These are phyloP conservation scores for Sanghuangporus baumii DNA, from an alignment of 1,284 basidiomycete species.

Conservation along the genomic window DNA sequence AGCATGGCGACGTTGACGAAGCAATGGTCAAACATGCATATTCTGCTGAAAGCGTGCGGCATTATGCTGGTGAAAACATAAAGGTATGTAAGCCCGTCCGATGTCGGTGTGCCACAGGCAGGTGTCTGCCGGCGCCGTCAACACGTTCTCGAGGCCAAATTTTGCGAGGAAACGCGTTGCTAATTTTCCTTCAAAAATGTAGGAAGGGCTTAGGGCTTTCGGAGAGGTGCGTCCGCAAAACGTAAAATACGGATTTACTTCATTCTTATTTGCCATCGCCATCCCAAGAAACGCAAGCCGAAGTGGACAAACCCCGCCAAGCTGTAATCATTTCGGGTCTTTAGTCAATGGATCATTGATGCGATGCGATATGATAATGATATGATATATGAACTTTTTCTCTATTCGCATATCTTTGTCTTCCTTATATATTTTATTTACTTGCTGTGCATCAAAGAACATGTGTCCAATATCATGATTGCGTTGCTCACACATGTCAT, in stretches of 20 bases:
- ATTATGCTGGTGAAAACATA: conserved; percentile 70
- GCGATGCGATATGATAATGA: not conserved
- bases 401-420: not conserved
- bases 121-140: too few relatives aligned
- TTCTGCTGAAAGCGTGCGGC: conserved; percentile 45
- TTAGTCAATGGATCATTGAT: too few relatives aligned
- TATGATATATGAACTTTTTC: not conserved
- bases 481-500: too few relatives aligned
- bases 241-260: not conserved
- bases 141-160: conserved; percentile 8
- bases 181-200: conserved; percentile 24
- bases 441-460: not conserved
- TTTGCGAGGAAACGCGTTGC: not conserved
- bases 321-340: conserved; percentile 33
- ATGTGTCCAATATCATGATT: too few relatives aligned
- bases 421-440: not conserved
- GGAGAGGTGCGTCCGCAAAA: conserved; percentile 32
- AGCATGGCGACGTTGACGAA: conserved; percentile 49
- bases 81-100: conserved; percentile 36
- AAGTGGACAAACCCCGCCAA: conserved; percentile 56
- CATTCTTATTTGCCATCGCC: conserved; percentile 19
- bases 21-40: conserved; percentile 45
- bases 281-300: conserved; percentile 50
- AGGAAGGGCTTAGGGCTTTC: conserved; percentile 43
- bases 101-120: too few relatives aligned